These are phyloP conservation scores for Backusella tarrabulga DNA, from an alignment of 192 early-diverging fungal species.

Conservation along the genomic window DNA sequence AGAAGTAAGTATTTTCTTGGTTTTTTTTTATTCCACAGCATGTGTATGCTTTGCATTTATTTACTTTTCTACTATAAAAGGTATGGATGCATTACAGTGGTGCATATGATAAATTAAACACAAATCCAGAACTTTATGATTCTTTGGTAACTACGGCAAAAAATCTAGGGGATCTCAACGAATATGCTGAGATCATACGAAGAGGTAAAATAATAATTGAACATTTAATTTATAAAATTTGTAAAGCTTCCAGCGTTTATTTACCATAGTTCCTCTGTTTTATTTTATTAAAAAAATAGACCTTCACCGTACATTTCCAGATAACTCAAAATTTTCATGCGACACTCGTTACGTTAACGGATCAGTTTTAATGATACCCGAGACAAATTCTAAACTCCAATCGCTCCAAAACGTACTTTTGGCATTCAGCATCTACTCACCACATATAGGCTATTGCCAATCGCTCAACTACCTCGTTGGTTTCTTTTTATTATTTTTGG, in stretches of 20 bases:
- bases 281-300: conserved; percentile 41
- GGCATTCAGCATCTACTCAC: conserved; percentile 70
- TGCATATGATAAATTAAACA: conserved; percentile 53
- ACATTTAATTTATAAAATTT: not conserved
- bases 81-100: conserved; percentile 69
- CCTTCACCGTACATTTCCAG: conserved; percentile 81
- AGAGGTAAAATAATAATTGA: conserved; percentile 41
- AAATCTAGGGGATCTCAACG: conserved; percentile 52
- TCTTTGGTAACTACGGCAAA: conserved; percentile 44
- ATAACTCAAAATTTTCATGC: conserved; percentile 69
- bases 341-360: conserved; percentile 22
- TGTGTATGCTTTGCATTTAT: conserved; percentile 8
- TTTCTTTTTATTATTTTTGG: conserved; percentile 66
- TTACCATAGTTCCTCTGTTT: not conserved
- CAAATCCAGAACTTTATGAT: conserved; percentile 58
- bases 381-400: conserved; percentile 45
- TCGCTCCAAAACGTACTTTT: conserved; percentile 68
- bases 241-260: not conserved
- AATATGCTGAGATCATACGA: conserved; percentile 68
- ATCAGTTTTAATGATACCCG: conserved; percentile 26
- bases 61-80: not conserved
- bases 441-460: conserved; percentile 83
- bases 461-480: conserved; percentile 80
- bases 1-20: conserved; percentile 34
- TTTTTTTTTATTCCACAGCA: not conserved